Base-by-base conservation (phyloP, 1,139 yeast genomes). In the Geotrichum candidum region DNA sequence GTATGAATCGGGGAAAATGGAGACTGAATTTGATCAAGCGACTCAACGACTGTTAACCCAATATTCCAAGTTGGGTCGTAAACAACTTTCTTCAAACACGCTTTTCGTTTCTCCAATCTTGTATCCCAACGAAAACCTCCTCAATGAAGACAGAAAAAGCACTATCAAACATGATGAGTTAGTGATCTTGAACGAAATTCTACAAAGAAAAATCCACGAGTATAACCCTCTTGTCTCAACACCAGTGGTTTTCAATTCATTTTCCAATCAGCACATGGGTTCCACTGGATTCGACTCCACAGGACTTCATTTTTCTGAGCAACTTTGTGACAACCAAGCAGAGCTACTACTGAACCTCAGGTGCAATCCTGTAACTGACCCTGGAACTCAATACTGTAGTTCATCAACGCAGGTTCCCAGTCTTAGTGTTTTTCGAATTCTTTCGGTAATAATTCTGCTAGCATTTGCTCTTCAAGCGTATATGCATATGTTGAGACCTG, bases 221-320 rank as follows among this genome's bases (percentile, higher is more conserved):
- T 9, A 53, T 29, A 11, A 18, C 48, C 9, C 27, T 25, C 51
- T 31, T 15, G 10, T 25, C 29, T 7, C 1, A 38, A 23, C 41
- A 4, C 60, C 59, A 1, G 23, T 25, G 3, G 55, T 62, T 2
- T 54, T 62, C 9, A 56, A 53, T 22, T 35, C 27, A 3, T 54
- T 62, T 38, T 35, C 60, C 11, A 18, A 45, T 15, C 46, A n/a
- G 4, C 35, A 60, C 6, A 41, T 33, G 11, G 38, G 50, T 4
- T 25, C 23, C 10, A 56, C 57, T 15, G 45, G 45, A 3, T 59
- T 59, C 51, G 64, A 62, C 38, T 13, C 23, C 15, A 27, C 51
- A 18, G 64, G 64, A 11, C 35, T 62, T 9, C 64, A 62, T 38
- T 62, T 62, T 29, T 50, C 10, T 4, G 41, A 57, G 6, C 23